phyloP scores from a whole-genome alignment of 768 basidiomycete genomes.

The Leccinum aurantiacum region DNA sequence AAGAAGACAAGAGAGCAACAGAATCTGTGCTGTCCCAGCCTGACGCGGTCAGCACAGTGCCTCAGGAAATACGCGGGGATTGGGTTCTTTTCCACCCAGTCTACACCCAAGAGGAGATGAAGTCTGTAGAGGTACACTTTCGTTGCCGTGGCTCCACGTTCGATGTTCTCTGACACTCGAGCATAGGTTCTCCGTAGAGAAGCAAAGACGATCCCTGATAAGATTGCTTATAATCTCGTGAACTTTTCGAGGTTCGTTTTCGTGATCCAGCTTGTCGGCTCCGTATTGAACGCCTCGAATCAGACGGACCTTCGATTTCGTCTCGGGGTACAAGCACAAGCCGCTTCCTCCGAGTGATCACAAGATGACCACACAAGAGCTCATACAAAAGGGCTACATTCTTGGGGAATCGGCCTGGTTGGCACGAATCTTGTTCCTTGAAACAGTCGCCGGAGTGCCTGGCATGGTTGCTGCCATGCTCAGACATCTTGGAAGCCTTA shows the following conservation, averaged over 20 bases:
- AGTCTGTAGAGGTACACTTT: slow-evolving; percentile 59
- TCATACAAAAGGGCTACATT: slow-evolving; percentile 71
- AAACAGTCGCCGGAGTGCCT: slow-evolving; percentile 91
- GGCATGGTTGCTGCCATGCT: slow-evolving; percentile 93
- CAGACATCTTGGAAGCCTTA: slow-evolving; percentile 84
- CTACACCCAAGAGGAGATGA: slow-evolving; percentile 73
- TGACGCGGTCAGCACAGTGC: slow-evolving; percentile 54
- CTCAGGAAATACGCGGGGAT: slow-evolving; percentile 61
- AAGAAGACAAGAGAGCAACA: slow-evolving; percentile 28
- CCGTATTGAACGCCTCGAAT: slow-evolving; percentile 3
- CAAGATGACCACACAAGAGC: slow-evolving; percentile 68
- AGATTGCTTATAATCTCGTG: slow-evolving; percentile 66
- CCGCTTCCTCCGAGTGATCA: slow-evolving; percentile 52
- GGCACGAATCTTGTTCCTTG: slow-evolving; percentile 67
- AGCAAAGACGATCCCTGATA: slow-evolving; percentile 68
- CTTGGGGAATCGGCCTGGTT: slow-evolving; percentile 80
- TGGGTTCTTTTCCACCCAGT: slow-evolving; percentile 96
- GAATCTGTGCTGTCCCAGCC: slow-evolving; percentile 23
- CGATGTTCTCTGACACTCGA: slow-evolving; percentile 8
- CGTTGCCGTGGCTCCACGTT: not conserved
- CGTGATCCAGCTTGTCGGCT: slow-evolving; percentile 3
- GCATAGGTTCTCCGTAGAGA: slow-evolving; percentile 67
- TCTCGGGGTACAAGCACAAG: slow-evolving; percentile 82
- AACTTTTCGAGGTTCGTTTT: slow-evolving; percentile 45
- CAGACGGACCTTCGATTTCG: slow-evolving; percentile 76